Conservation (phyloP, 768 basidiomycete species). For the Naganishia onofrii region DNA sequence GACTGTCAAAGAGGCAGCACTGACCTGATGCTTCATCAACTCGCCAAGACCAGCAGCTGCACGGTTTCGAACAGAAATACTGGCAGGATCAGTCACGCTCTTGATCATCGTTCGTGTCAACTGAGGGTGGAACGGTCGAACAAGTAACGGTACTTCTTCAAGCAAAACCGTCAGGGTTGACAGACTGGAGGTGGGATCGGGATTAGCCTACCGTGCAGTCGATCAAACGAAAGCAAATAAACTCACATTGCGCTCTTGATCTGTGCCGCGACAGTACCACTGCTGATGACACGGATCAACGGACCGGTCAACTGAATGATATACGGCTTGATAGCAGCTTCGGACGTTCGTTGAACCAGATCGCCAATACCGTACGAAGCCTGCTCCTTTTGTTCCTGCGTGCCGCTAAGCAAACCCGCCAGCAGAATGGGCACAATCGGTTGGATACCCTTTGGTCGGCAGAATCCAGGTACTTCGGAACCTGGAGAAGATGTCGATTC, state of each 20-base stretch:
- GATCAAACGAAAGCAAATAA: too few species aligned
- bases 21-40: slow-evolving; percentile 70
- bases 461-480: slow-evolving; percentile 77
- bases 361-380: slow-evolving; percentile 96
- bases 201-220: not conserved
- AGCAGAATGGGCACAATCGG: slow-evolving; percentile 83
- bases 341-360: slow-evolving; percentile 82
- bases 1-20: too few species aligned
- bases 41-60: slow-evolving; percentile 82
- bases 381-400: slow-evolving; percentile 82
- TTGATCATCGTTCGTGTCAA: slow-evolving; percentile 95
- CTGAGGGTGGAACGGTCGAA: slow-evolving; percentile 98
- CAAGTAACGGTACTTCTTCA: slow-evolving; percentile 76
- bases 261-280: slow-evolving; percentile 72
- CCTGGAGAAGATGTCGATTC: slow-evolving; percentile 80
- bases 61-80: slow-evolving; percentile 71
- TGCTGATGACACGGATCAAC: slow-evolving; percentile 87
- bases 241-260: slow-evolving; percentile 80
- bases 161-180: slow-evolving; percentile 81
- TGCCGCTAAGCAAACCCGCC: slow-evolving; percentile 88
- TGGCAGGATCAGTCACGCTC: slow-evolving; percentile 75
- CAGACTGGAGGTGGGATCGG: too few species aligned
- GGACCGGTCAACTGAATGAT: slow-evolving; percentile 94
- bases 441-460: slow-evolving; percentile 70
- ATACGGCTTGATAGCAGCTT: slow-evolving; percentile 83